Conservation (phyloP, 2,329 filamentous ascomycete species). For the Ceratocystis cacaofunesta region DNA sequence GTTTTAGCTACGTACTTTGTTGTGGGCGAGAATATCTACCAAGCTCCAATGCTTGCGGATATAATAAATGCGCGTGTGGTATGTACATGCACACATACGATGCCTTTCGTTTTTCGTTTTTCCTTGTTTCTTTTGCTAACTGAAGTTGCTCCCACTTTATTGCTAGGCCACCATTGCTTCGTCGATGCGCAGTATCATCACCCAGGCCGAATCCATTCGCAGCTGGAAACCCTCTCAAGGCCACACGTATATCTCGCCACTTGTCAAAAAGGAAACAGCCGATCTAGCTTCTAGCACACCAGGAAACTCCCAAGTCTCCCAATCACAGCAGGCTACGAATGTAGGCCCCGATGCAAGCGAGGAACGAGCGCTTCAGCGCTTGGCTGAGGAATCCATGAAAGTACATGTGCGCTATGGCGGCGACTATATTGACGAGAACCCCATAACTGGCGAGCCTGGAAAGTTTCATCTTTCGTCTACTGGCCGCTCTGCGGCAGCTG, state of each 20-base stretch:
- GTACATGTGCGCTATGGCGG: constrained; percentile 44
- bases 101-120: not conserved
- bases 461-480: constrained; percentile 51
- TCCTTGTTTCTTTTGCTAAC: not conserved
- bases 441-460: constrained; percentile 50
- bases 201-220: constrained; percentile 34
- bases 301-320: constrained; percentile 21
- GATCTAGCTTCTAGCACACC: constrained; percentile 22
- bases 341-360: constrained; percentile 23
- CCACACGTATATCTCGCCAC: constrained; percentile 34
- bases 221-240: constrained; percentile 41
- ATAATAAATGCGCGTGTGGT: constrained; percentile 46
- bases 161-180: constrained; percentile 39
- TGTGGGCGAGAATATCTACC: constrained; percentile 51
- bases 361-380: constrained; percentile 29
- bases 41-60: constrained; percentile 47
- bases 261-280: constrained; percentile 19
- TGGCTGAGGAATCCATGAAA: constrained; percentile 43
- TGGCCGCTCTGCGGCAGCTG: constrained; percentile 25
- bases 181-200: constrained; percentile 38
- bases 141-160: not conserved
- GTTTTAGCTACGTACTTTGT: constrained; percentile 49
- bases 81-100: constrained; percentile 18
- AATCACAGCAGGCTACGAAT: constrained; percentile 9
- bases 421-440: constrained; percentile 54